Conservation (phyloP, 2,329 filamentous ascomycete genomes). For the Cytospora piceicola region DNA sequence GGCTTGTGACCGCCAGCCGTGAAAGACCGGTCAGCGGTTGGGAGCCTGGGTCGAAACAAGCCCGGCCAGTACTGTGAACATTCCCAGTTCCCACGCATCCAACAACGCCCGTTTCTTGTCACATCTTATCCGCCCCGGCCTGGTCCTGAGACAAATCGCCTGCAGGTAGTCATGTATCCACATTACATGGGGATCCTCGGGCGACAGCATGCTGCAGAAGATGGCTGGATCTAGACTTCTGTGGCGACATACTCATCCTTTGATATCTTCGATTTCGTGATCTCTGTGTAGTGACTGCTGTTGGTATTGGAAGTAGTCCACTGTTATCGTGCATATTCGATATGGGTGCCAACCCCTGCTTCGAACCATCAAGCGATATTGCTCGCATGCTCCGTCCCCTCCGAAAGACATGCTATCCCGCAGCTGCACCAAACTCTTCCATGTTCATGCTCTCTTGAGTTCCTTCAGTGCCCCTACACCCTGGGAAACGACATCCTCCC, state of each 20-base stretch:
- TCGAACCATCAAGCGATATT: background rate
- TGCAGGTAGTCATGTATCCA: background rate
- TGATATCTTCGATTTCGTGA: background rate
- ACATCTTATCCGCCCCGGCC: background rate
- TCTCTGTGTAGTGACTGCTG: background rate
- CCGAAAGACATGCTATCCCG: background rate
- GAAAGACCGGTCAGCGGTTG: background rate
- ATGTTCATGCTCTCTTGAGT: background rate
- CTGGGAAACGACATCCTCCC: background rate
- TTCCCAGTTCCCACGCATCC: background rate
- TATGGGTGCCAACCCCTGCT: background rate
- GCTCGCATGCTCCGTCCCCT: background rate
- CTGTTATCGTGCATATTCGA: background rate
- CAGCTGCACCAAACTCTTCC: background rate
- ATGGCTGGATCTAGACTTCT: background rate
- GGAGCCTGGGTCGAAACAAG: background rate
- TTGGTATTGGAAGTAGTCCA: background rate
- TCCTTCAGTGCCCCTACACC: background rate
- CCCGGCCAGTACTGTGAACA: conserved; percentile 5
- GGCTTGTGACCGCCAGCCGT: background rate
- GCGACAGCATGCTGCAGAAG: background rate
- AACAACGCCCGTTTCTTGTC: background rate
- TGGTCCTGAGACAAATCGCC: background rate
- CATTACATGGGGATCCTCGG: background rate
- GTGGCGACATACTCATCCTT: background rate